These are phyloP conservation scores for Pyrenula massariospora DNA, from an alignment of 495 filamentous ascomycete species.

Conservation along the genomic window DNA sequence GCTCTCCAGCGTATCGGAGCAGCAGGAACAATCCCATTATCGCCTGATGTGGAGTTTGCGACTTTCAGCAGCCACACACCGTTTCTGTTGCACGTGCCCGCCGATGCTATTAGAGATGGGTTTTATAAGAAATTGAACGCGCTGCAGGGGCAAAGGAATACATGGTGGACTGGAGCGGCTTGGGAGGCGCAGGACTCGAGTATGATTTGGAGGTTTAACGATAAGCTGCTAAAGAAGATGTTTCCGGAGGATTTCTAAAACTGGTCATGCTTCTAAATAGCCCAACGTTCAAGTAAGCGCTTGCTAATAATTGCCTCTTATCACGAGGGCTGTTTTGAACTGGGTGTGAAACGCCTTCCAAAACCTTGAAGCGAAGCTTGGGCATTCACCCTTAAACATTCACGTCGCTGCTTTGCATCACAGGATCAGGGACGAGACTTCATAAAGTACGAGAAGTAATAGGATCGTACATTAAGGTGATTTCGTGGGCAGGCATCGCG, in stretches of 20 bases:
- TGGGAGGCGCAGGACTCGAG: constrained; percentile 17
- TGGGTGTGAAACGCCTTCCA: too few relatives aligned
- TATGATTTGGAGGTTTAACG: constrained; percentile 21
- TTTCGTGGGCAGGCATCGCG: not conserved
- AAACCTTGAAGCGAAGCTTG: too few relatives aligned
- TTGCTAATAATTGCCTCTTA: too few relatives aligned
- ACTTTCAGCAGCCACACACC: constrained; percentile 13
- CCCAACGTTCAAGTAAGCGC: too few relatives aligned
- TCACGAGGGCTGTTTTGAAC: too few relatives aligned
- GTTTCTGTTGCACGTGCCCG: constrained; percentile 17
- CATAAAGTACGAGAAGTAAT: not conserved
- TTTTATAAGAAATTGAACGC: constrained; percentile 37
- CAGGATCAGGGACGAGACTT: not conserved
- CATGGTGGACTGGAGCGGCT: constrained; percentile 41
- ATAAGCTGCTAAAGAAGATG: constrained; percentile 1
- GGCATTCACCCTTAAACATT: too few relatives aligned
- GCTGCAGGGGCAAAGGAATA: constrained; percentile 38
- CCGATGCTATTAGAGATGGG: constrained; percentile 25
- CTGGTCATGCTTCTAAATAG: too few relatives aligned
- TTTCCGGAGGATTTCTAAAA: not conserved
- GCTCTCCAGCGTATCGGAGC: constrained; percentile 4
- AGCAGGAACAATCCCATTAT: constrained; percentile 8
- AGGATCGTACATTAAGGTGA: not conserved
- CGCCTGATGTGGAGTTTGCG: constrained; percentile 11
- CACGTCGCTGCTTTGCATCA: not conserved